Percentiles rank a stretch among this genome's conserved stretches.
phyloP scores from a whole-genome alignment of 2,329 filamentous ascomycete species.

The Sporothrix phasma region DNA sequence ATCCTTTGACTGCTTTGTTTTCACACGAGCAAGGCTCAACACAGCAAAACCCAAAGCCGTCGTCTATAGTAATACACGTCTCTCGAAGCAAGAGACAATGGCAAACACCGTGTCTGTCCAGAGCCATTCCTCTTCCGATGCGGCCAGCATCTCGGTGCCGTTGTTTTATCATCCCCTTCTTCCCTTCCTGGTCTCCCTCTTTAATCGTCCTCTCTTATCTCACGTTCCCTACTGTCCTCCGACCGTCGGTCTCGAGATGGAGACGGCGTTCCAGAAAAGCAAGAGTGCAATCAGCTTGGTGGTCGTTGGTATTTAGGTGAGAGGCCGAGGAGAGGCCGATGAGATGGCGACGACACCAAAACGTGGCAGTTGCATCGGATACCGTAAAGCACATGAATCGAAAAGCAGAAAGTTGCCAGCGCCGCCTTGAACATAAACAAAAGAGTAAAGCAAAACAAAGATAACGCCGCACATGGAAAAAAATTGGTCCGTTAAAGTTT shows the following conservation, averaged over 20 bases:
- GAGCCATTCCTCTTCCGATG: not conserved
- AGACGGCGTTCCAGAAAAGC: not conserved
- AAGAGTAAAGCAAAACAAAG: not conserved
- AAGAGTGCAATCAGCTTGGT: not conserved
- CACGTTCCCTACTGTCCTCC: not conserved
- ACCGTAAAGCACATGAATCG: not conserved
- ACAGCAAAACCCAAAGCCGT: not conserved
- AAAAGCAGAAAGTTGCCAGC: not conserved
- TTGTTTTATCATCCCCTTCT: too few relatives aligned
- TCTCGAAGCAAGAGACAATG: not conserved
- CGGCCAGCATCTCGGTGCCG: too few relatives aligned
- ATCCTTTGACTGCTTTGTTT: not conserved
- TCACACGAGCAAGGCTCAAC: not conserved
- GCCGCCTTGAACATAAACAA: not conserved
- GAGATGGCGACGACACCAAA: not conserved
- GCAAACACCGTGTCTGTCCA: not conserved
- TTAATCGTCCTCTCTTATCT: not conserved
- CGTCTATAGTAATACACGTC: conserved; percentile 3
- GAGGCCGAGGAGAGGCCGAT: not conserved
- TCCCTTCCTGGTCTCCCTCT: not conserved
- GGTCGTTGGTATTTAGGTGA: not conserved
- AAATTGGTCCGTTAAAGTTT: not conserved
- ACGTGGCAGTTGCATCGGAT: not conserved
- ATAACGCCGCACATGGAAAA: conserved; percentile 1
- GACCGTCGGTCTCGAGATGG: not conserved